Evolutionary conservation across 805 yeast genomes (phyloP).

Genomic region (Wickerhamomyces bovis): DNA sequence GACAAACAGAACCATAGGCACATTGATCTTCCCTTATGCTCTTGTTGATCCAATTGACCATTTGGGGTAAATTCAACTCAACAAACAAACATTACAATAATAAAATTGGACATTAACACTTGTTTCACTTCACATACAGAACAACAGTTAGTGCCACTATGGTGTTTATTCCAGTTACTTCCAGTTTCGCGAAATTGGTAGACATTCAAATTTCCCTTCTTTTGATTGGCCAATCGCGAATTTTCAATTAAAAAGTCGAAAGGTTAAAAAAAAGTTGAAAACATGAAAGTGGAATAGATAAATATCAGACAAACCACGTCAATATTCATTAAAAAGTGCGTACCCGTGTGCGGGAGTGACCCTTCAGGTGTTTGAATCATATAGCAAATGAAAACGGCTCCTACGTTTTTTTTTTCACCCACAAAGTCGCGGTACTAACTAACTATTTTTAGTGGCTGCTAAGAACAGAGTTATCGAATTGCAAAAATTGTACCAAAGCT

Average conservation of each 20-base stretch:
- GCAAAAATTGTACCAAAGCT: conserved; percentile 53
- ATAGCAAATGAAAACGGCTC: background rate
- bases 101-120: too few relatives aligned
- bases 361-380: background rate
- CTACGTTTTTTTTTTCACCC: too few relatives aligned
- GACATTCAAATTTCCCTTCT: background rate
- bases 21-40: too few relatives aligned
- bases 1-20: too few relatives aligned
- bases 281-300: background rate
- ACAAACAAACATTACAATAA: too few relatives aligned
- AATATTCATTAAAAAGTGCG: conserved; percentile 2
- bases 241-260: conserved; percentile 3
- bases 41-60: too few relatives aligned
- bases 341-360: background rate
- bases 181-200: background rate
- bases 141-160: too few relatives aligned
- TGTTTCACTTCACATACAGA: too few relatives aligned
- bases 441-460: conserved; percentile 25
- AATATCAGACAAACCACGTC: background rate
- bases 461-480: conserved; percentile 42
- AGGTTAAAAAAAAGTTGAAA: conserved; percentile 3
- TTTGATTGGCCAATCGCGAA: conserved; percentile 9
- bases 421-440: conserved; percentile 13
- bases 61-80: too few relatives aligned
- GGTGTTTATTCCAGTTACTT: too few relatives aligned